phyloP scores from a whole-genome alignment of 352 stramenopile genomes.

The Globisporangium lucens region DNA sequence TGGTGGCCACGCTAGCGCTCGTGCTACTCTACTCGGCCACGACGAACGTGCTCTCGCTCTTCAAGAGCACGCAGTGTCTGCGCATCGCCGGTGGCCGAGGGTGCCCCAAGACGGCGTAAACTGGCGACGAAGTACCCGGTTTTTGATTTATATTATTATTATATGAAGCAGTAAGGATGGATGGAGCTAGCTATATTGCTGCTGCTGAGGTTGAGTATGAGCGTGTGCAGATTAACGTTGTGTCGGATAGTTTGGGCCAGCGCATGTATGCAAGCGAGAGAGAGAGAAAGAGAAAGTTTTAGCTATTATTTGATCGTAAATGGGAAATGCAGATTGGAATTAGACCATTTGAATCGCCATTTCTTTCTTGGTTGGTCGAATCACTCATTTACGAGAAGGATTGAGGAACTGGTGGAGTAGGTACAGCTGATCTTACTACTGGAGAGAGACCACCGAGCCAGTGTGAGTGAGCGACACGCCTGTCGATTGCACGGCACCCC shows the following conservation, averaged over 20 bases:
- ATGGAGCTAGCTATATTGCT: neutral
- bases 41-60: constrained; percentile 57
- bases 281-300: neutral
- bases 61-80: constrained; percentile 44
- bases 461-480: neutral
- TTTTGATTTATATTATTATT: constrained; percentile 7
- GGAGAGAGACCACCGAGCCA: neutral
- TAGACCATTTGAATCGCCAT: too few relatives aligned
- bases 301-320: neutral
- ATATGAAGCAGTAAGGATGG: neutral
- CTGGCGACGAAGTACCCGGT: too few relatives aligned
- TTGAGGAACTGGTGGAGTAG: neutral
- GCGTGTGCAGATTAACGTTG: neutral
- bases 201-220: neutral
- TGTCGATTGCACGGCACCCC: neutral
- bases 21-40: constrained; percentile 19
- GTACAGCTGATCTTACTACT: neutral
- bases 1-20: constrained; percentile 19
- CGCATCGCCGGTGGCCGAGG: constrained; percentile 41
- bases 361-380: too few relatives aligned
- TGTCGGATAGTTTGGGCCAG: neutral
- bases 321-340: neutral
- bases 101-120: constrained; percentile 16
- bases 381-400: neutral
- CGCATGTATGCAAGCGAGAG: too few relatives aligned